These are phyloP conservation scores for Hylodesmum podocarpum DNA, from an alignment of 306 rosid species.

Conservation along the genomic window DNA sequence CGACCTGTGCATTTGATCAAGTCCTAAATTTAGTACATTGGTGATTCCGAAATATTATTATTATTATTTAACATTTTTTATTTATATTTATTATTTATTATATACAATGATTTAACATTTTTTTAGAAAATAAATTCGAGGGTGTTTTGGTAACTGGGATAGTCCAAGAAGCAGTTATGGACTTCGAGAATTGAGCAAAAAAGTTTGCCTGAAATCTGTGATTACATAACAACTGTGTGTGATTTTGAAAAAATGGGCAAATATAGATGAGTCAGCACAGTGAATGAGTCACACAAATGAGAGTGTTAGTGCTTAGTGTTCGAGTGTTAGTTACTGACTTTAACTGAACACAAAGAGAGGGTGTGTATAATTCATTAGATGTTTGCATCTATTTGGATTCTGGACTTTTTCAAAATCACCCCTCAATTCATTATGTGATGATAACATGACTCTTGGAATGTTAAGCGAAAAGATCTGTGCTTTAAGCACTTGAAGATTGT, in stretches of 20 bases:
- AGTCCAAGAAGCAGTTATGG: constrained; percentile 34
- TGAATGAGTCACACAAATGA: constrained; percentile 20
- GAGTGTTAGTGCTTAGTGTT: constrained; percentile 6
- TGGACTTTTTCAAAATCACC: background rate
- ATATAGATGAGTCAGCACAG: constrained; percentile 14
- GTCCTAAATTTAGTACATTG: constrained; percentile 43
- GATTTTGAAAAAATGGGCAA: constrained; percentile 22
- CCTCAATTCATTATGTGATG: background rate
- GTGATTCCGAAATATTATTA: constrained; percentile 35
- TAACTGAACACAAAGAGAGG: background rate
- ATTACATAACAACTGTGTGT: constrained; percentile 22
- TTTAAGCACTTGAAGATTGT: constrained; percentile 18
- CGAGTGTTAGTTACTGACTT: constrained; percentile 19
- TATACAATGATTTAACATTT: background rate
- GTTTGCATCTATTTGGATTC: background rate
- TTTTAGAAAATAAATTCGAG: background rate
- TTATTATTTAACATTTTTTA: too few relatives aligned
- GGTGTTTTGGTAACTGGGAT: constrained; percentile 34
- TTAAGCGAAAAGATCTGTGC: constrained; percentile 1
- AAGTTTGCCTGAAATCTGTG: constrained; percentile 38
- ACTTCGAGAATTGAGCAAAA: constrained; percentile 48
- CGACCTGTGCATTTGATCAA: constrained; percentile 38
- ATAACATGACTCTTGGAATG: background rate
- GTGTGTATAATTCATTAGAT: background rate
- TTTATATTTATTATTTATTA: background rate